Base-by-base conservation (phyloP, 1,139 yeast genomes). In the Yamadazyma friedrichii region DNA sequence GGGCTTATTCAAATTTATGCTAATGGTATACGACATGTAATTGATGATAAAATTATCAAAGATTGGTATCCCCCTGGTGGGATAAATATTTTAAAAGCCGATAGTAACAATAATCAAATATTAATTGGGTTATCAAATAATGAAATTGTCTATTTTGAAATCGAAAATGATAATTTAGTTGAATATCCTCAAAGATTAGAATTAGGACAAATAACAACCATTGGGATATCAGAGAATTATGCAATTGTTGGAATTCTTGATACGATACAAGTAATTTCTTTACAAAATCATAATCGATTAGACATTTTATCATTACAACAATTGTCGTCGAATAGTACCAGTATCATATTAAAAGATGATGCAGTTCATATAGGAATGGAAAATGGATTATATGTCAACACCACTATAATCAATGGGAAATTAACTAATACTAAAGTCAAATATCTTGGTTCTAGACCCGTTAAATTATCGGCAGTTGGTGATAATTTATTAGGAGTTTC, bases 51-150 rank as follows among this genome's bases (percentile, higher is more conserved):
- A 29, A 59, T 61, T 13, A 53, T 62, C 3, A 69, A 79, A 6
- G 86, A 86, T 48, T 93, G 98, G 98, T 70, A 64, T 32, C 88
- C 96, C 1, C 95, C 96, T 0, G 83, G 84, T 0, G 95, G 95
- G 6, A 79, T 84, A 12, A 67, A 76, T 25, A 74, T 93, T 32
- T 54, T 76, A 0, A 64, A 69, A 22, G 84, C 91, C 0, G 61
- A 88, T 1, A 64, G 84, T 3, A 88, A 88, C 30, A 69, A 74
- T 31, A 72, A 76, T 15, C 98, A 93, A 58, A 68, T 91, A 0
- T 78, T 78, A 0, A 55, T 93, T 8, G 89, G 82, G 0, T 61
- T 93, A 9, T 82, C 94, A 2, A 87, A 84, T 54, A 71, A 82
- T 42, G 91, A 86, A 45, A 53, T 93, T 3, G 83, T 85, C 4